Percentiles rank a stretch among this genome's conserved stretches.
Evolutionary conservation across 2,329 filamentous ascomycete species (phyloP).

Genomic region (Plenodomus lindquistii): DNA sequence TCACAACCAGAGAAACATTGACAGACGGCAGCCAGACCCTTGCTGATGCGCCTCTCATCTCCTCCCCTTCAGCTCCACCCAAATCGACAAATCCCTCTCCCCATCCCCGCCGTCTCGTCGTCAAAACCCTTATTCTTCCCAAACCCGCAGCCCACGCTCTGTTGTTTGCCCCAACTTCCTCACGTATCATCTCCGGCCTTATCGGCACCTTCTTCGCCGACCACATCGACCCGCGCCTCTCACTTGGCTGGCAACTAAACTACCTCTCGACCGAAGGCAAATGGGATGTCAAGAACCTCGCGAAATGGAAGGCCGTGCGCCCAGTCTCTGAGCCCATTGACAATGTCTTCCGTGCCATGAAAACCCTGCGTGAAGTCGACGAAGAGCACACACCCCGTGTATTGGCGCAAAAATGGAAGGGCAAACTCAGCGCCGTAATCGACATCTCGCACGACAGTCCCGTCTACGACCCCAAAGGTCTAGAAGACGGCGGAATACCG

Average conservation of each 20-base stretch:
- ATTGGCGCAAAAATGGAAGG: constrained; percentile 71
- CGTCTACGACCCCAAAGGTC: constrained; percentile 74
- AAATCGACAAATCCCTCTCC: constrained; percentile 21
- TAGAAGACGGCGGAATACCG: constrained; percentile 50
- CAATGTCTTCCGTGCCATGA: constrained; percentile 83
- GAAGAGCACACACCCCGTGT: constrained; percentile 74
- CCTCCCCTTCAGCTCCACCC: neutral
- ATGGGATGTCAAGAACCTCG: constrained; percentile 96
- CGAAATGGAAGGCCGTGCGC: constrained; percentile 81
- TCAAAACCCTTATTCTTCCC: constrained; percentile 73
- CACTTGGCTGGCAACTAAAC: constrained; percentile 87
- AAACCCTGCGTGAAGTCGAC: constrained; percentile 89
- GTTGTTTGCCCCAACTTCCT: constrained; percentile 76
- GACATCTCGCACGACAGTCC: constrained; percentile 92
- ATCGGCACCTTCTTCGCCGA: constrained; percentile 79
- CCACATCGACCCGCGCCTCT: constrained; percentile 76
- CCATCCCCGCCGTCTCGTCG: constrained; percentile 45
- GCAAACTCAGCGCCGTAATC: constrained; percentile 73
- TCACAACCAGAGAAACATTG: constrained; percentile 32
- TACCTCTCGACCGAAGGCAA: constrained; percentile 88
- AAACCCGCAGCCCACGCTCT: constrained; percentile 81
- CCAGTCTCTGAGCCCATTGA: constrained; percentile 81
- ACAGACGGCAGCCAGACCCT: constrained; percentile 34
- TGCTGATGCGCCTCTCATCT: constrained; percentile 9
- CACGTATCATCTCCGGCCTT: constrained; percentile 76